A percentile compares a stretch with the other conserved stretches of the same genome.
phyloP scores from a whole-genome alignment of 1,139 yeast genomes.

The Suhomyces chickasaworum region DNA sequence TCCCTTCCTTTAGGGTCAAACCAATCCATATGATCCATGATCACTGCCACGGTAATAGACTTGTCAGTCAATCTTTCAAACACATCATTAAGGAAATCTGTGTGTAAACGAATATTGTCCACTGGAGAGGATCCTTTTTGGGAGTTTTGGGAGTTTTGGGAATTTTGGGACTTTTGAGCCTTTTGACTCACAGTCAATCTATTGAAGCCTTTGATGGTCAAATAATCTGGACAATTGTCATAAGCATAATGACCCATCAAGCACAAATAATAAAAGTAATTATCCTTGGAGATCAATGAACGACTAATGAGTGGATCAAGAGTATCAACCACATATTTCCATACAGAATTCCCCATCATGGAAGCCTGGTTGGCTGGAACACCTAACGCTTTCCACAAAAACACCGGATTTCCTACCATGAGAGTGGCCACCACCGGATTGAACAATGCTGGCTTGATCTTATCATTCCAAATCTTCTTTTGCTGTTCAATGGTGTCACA shows the following conservation, averaged over 20 bases:
- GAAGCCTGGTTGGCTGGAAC: conserved; percentile 84
- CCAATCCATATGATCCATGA: conserved; percentile 96
- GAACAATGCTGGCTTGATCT: conserved; percentile 67
- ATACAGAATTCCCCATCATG: conserved; percentile 72
- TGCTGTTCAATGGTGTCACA: conserved; percentile 65
- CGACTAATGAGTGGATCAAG: conserved; percentile 71
- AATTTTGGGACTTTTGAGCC: no score
- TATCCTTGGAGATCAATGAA: conserved; percentile 66
- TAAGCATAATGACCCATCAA: conserved; percentile 62
- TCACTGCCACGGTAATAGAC: conserved; percentile 72
- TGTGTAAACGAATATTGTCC: conserved; percentile 73
- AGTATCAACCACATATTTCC: conserved; percentile 73
- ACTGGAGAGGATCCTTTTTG: conserved; percentile 44
- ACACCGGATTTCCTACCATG: conserved; percentile 76
- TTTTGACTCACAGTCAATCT: conserved; percentile 47
- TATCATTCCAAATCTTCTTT: conserved; percentile 58
- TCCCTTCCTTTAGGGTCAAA: conserved; percentile 67
- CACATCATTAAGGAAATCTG: conserved; percentile 77
- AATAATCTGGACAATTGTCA: conserved; percentile 74
- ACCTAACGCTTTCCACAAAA: conserved; percentile 85
- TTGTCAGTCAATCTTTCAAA: conserved; percentile 62
- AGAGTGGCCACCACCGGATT: conserved; percentile 68
- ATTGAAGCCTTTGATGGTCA: conserved; percentile 59
- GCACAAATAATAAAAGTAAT: conserved; percentile 75
- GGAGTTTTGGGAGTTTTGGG: no score